These are phyloP conservation scores for Rhododendron kiyosumense DNA, from an alignment of 148 eudicot genomes.

Conservation along the genomic window DNA sequence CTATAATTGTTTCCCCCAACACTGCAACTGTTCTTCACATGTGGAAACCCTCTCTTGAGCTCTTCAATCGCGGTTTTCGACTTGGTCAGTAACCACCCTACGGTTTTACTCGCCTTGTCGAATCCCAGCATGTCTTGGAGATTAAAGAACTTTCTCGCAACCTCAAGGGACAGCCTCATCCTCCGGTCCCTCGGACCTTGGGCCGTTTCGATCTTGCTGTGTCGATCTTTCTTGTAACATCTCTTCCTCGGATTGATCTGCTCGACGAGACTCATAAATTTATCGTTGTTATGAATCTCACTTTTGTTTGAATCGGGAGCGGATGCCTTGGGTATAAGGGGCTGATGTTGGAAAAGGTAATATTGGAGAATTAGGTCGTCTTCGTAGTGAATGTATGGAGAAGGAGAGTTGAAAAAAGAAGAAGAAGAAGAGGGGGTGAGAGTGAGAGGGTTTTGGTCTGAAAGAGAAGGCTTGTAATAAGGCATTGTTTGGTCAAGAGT, in stretches of 20 bases:
- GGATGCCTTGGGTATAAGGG: neutral
- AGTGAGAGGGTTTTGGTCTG: neutral
- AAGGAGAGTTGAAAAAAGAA: constrained; percentile 9
- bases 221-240: constrained; percentile 52
- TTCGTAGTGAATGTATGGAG: constrained; percentile 23
- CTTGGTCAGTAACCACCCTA: constrained; percentile 52
- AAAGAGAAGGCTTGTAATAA: neutral
- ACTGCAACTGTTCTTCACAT: constrained; percentile 4
- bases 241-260: constrained; percentile 18
- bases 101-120: constrained; percentile 63
- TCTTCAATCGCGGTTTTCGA: constrained; percentile 44
- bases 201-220: constrained; percentile 71
- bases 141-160: constrained; percentile 51
- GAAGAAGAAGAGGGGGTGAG: constrained; percentile 6
- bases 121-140: constrained; percentile 57
- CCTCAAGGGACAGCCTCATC: constrained; percentile 66
- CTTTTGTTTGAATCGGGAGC: neutral
- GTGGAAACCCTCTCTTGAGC: constrained; percentile 14
- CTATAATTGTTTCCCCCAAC: constrained; percentile 18
- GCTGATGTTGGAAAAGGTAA: constrained; percentile 14
- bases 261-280: neutral
- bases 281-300: neutral
- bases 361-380: constrained; percentile 12
- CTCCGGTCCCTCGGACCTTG: constrained; percentile 65
- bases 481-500: constrained; percentile 5